Conservation (phyloP, 345 rosid species). For the Brassica incana region DNA sequence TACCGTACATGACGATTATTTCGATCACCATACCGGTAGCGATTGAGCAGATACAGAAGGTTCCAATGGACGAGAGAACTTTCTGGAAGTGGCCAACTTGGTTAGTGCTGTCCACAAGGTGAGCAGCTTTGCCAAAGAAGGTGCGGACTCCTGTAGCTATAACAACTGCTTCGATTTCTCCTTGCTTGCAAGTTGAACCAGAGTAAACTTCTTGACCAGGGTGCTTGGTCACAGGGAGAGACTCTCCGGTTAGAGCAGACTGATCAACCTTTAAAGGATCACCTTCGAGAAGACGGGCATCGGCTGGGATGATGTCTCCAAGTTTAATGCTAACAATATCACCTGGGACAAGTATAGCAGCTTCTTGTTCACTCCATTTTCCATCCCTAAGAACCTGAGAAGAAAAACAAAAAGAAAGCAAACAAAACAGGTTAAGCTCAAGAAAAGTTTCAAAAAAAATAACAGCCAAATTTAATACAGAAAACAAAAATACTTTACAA, state of each 20-base stretch:
- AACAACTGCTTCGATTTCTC: not conserved
- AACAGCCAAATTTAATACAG: not conserved
- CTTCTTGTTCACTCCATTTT: not conserved
- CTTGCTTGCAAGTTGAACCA: not conserved
- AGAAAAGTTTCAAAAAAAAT: not conserved
- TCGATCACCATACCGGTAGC: not conserved
- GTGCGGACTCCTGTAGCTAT: not conserved
- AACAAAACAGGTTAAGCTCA: slow-evolving; percentile 19
- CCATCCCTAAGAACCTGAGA: not conserved
- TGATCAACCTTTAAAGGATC: not conserved
- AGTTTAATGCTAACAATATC: not conserved
- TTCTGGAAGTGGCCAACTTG: not conserved
- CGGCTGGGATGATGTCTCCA: not conserved
- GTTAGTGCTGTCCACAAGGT: not conserved
- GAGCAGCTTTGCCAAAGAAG: not conserved
- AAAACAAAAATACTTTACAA: not conserved
- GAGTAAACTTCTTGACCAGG: not conserved
- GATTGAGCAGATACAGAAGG: not conserved
- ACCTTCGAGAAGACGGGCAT: not conserved
- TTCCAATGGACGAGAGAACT: not conserved
- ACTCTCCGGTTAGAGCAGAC: not conserved
- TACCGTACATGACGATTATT: not conserved
- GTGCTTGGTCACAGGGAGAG: not conserved
- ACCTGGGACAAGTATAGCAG: not conserved
- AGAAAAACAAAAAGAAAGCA: slow-evolving; percentile 7